Conservation (phyloP, 345 rosid genomes). For the Euphorbia tirucalli region DNA sequence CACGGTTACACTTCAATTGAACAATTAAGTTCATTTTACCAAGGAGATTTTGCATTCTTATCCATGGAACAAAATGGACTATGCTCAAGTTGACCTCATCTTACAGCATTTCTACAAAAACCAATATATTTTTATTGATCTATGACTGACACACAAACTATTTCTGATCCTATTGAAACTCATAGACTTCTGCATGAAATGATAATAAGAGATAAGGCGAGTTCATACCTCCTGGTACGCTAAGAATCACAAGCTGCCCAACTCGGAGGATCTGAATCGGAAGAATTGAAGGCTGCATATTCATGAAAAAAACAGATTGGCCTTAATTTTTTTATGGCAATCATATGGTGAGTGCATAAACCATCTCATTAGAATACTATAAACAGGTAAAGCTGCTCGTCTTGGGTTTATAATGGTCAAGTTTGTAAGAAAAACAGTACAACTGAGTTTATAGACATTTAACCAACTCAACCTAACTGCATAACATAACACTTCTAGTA, state of each 20-base stretch:
- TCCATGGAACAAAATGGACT: no score
- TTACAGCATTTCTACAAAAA: no score
- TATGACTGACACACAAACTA: no score
- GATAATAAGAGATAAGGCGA: constrained; percentile 9
- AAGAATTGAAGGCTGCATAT: constrained; percentile 90
- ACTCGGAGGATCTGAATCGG: constrained; percentile 81
- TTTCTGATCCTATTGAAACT: no score
- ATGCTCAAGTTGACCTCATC: no score
- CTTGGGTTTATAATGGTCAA: neutral
- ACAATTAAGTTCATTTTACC: no score
- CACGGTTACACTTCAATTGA: no score
- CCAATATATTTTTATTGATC: no score
- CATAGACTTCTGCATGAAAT: no score
- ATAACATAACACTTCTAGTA: neutral
- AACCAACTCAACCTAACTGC: neutral
- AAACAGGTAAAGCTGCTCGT: neutral
- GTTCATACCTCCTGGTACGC: constrained; percentile 85
- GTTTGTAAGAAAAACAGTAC: neutral
- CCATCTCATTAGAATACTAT: neutral
- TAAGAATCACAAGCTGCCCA: constrained; percentile 90
- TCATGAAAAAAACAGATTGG: constrained; percentile 18
- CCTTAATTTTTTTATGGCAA: neutral
- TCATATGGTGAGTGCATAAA: constrained; percentile 8
- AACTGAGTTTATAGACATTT: neutral
- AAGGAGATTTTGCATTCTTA: no score